Evolutionary conservation across 139 green algal species (phyloP).

Genomic region (Deuterostichococcus epilithicus): DNA sequence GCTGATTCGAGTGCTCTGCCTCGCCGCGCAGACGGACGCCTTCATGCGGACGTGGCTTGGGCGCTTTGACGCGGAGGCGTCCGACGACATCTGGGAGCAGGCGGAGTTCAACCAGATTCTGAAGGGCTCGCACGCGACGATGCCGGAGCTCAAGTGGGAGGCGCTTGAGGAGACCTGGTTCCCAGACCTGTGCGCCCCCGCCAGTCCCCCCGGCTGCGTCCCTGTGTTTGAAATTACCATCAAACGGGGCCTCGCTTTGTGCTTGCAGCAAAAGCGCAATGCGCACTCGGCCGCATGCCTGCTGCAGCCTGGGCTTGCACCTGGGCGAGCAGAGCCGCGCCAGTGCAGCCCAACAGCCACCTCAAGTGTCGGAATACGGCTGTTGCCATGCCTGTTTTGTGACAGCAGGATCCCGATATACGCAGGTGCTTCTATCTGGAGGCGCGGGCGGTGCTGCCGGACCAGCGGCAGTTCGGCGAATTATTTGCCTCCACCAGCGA

Average conservation of each 20-base stretch:
- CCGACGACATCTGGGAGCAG: background rate
- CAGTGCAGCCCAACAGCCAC: too few relatives aligned
- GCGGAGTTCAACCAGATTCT: background rate
- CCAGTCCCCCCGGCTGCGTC: too few relatives aligned
- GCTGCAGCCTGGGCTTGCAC: too few relatives aligned
- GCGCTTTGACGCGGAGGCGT: background rate
- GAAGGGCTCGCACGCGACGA: background rate
- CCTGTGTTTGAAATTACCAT: too few relatives aligned
- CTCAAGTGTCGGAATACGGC: too few relatives aligned
- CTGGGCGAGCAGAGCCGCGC: too few relatives aligned
- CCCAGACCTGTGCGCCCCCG: background rate
- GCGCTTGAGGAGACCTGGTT: background rate
- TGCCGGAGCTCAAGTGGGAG: background rate
- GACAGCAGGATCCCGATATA: too few relatives aligned
- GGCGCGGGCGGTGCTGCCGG: background rate
- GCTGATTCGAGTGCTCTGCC: background rate
- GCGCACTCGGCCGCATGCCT: too few relatives aligned
- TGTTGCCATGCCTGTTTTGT: too few relatives aligned
- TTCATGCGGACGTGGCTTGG: background rate
- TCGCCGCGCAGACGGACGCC: background rate
- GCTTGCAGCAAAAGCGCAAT: too few relatives aligned
- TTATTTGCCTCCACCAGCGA: background rate
- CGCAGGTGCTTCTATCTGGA: slow-evolving; percentile 1
- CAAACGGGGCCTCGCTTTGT: too few relatives aligned
- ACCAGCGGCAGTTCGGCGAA: background rate